Percentiles rank a stretch among this genome's conserved stretches.
Evolutionary conservation across 768 basidiomycete species (phyloP).

Genomic region (Mycena indigotica): DNA sequence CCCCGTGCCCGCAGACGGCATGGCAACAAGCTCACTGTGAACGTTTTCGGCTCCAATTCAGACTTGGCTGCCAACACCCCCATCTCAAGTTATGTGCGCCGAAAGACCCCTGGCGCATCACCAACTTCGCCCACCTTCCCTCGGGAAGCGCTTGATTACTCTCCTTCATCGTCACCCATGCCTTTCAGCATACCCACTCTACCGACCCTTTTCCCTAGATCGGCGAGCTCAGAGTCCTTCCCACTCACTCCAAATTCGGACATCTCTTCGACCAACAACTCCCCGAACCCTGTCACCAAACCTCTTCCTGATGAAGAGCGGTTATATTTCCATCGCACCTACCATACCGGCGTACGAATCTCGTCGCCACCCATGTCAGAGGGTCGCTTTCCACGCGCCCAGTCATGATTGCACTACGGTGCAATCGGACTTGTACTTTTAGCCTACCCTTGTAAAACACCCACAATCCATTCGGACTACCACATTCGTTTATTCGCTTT

Average conservation of each 20-base stretch:
- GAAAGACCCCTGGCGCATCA: conserved; percentile 75
- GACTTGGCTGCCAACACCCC: conserved; percentile 69
- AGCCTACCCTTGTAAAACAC: too few species aligned
- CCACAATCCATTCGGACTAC: conserved; percentile 15
- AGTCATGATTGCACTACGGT: conserved; percentile 23
- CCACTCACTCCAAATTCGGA: conserved; percentile 44
- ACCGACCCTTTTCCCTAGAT: conserved; percentile 52
- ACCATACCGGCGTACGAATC: conserved; percentile 47
- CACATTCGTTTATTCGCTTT: conserved; percentile 15
- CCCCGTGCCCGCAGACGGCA: conserved; percentile 46
- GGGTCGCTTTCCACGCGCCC: conserved; percentile 28
- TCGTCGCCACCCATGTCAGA: conserved; percentile 43
- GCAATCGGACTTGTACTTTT: conserved; percentile 9
- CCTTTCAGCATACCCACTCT: conserved; percentile 69
- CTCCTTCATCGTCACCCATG: conserved; percentile 40
- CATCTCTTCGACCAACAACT: conserved; percentile 21
- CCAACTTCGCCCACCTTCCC: conserved; percentile 70
- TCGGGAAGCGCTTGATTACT: conserved; percentile 43
- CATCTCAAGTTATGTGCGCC: conserved; percentile 78
- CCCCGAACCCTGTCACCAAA: conserved; percentile 24
- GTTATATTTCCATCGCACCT: conserved; percentile 36
- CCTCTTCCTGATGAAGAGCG: conserved; percentile 32
- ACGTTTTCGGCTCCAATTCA: conserved; percentile 49
- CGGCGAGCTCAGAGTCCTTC: conserved; percentile 46
- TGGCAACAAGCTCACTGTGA: conserved; percentile 48